Base-by-base conservation (phyloP, 1,139 yeast genomes). In the Candida gigantensis region DNA sequence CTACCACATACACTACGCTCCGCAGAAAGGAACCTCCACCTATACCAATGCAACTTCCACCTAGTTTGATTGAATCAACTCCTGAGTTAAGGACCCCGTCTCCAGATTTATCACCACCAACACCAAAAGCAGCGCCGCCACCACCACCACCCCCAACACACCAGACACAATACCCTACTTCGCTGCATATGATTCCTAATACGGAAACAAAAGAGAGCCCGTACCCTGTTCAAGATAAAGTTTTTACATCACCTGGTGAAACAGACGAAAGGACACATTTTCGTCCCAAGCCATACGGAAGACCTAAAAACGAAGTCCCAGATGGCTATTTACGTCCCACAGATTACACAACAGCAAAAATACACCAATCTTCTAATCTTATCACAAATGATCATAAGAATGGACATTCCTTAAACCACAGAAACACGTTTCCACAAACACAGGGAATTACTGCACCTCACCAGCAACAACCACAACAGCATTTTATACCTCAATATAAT, bases 301-400 rank as follows among this genome's bases (percentile, higher is more conserved):
- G 33, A 18, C 31, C 40, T 12, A 33, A 34, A 18, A 26, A 25
- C 13, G 35, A 34, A 28, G 28, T 31, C 2, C 42, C 42, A 5
- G 38, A 37, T 15, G 42, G 40, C 8, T 33, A 29, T 16, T 13
- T 26, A 11, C 38, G 28, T 9, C 38, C 34, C 6, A 27, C 24
- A 20, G 27, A 31, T 29, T 24, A 32, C 10, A 28, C 34, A 3
- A 24, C 33, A n/a, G 31, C 39, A 1, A 20, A 16, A 28, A 28
- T 28, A 11, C 28, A 27, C 19, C 40, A 21, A 36, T 17, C 25
- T 14, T 9, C 15, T 3, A 23, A 27, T 20, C 30, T 34, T 29
- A 23, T 12, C 15, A 32, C 23, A 9, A 23, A 23, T 12, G 25
- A 13, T 23, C 3, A 23, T n/a, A 4, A 6, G 25, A 23, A 23